Conservation (phyloP, 139 green algal genomes). For the Yamagishiella unicocca region DNA sequence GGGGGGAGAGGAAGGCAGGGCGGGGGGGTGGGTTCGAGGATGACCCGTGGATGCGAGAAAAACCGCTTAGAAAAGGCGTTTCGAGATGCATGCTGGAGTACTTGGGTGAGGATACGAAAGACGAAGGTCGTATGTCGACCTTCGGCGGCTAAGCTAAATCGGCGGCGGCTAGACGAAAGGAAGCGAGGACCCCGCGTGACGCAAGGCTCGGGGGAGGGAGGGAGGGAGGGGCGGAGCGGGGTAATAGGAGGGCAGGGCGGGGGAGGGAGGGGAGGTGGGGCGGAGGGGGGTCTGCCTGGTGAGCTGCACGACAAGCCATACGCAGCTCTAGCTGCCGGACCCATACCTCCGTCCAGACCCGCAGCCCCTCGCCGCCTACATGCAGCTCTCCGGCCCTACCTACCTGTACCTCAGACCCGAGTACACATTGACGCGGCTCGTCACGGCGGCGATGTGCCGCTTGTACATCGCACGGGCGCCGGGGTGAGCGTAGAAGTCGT, state of each 20-base stretch:
- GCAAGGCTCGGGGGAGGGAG: no score
- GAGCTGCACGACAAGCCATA: no score
- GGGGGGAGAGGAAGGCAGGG: not conserved
- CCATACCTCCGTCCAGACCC: not conserved
- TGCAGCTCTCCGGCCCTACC: not conserved
- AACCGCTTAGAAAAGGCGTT: no score
- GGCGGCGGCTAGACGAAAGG: no score
- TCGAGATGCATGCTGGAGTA: no score
- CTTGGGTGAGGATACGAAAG: no score
- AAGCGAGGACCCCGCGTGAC: no score
- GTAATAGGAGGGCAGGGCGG: not conserved
- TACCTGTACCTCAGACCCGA: slow-evolving; percentile 50
- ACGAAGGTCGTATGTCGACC: no score
- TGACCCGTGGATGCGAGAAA: no score
- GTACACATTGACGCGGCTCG: slow-evolving; percentile 45
- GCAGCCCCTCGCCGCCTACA: not conserved
- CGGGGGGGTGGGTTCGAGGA: no score
- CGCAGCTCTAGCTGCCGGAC: not conserved
- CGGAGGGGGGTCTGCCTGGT: no score
- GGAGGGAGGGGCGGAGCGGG: not conserved
- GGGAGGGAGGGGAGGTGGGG: not conserved
- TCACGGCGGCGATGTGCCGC: slow-evolving; percentile 31
- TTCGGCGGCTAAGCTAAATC: no score
- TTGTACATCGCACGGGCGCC: slow-evolving; percentile 24
- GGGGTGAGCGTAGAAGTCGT: slow-evolving; percentile 39